These are phyloP conservation scores for Candida montana DNA, from an alignment of 805 yeast genomes.

Conservation along the genomic window DNA sequence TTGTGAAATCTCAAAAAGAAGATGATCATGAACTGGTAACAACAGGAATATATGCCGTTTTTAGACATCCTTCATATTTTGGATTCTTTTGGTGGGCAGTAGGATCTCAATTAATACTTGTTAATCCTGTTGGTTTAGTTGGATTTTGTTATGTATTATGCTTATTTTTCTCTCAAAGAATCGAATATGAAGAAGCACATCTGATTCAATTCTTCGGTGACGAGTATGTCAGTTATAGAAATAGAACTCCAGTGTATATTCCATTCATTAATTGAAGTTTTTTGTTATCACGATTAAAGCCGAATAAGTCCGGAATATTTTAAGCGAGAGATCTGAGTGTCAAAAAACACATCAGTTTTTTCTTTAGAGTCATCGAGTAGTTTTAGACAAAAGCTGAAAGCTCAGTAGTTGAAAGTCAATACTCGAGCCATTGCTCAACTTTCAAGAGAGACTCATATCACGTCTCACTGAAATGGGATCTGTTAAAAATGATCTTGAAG, in stretches of 20 bases:
- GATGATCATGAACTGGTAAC: constrained; percentile 65
- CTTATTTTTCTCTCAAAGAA: constrained; percentile 65
- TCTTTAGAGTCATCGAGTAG: too few species aligned
- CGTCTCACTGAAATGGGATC: too few species aligned
- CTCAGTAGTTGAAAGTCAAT: too few species aligned
- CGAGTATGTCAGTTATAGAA: constrained; percentile 51
- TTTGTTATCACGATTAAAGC: too few species aligned
- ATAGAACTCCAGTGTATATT: constrained; percentile 49
- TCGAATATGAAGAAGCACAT: constrained; percentile 62
- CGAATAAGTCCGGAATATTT: too few species aligned
- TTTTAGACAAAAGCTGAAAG: too few species aligned
- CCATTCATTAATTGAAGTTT: constrained; percentile 40
- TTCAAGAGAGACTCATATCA: too few species aligned
- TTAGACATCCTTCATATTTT: constrained; percentile 86
- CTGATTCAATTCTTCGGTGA: constrained; percentile 67
- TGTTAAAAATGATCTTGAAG: too few species aligned
- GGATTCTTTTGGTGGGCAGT: constrained; percentile 94
- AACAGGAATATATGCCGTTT: constrained; percentile 57
- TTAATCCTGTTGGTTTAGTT: constrained; percentile 56
- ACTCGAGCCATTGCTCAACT: too few species aligned
- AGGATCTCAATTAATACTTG: constrained; percentile 70
- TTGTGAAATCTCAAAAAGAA: constrained; percentile 50
- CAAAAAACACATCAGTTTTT: too few species aligned
- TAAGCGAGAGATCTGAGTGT: too few species aligned
- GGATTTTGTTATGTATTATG: constrained; percentile 56